Percentiles rank a stretch among this genome's conserved stretches.
Conservation (phyloP, 2,329 filamentous ascomycete genomes). For the Ilyonectria destructans region DNA sequence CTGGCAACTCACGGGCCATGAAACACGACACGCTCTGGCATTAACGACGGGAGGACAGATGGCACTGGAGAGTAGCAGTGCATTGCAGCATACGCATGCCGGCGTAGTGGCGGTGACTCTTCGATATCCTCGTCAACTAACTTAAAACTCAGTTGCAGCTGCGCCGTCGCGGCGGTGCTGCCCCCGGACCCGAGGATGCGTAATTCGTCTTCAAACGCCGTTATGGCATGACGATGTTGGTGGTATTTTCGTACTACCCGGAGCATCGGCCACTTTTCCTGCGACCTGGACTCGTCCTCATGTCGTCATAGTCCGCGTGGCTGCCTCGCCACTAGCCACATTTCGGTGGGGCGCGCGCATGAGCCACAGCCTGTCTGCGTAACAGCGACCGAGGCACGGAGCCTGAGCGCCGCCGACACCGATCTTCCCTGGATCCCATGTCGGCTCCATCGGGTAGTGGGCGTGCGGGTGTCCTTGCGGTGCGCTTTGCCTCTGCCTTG, state of each 20-base stretch:
- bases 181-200: conserved; percentile 1
- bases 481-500: conserved; percentile 5
- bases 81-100: conserved; percentile 1
- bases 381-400: conserved; percentile 26
- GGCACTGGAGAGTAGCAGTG: conserved; percentile 4
- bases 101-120: not conserved
- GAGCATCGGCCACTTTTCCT: conserved; percentile 13
- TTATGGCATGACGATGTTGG: conserved; percentile 1
- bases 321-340: conserved; percentile 26
- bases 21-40: conserved; percentile 17
- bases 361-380: conserved; percentile 28
- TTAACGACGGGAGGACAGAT: conserved; percentile 10
- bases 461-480: not conserved
- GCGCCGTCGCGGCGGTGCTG: conserved; percentile 22
- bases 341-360: conserved; percentile 2
- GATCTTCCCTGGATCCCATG: not conserved
- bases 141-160: not conserved
- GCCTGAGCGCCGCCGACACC: conserved; percentile 4
- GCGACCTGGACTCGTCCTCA: conserved; percentile 13
- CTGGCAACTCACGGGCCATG: conserved; percentile 22
- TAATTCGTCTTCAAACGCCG: not conserved
- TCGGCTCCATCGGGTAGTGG: not conserved
- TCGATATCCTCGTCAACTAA: not conserved
- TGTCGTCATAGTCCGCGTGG: conserved; percentile 30
- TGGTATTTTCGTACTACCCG: conserved; percentile 5